These are phyloP conservation scores for Fusarium phyllophilum DNA, from an alignment of 2,329 filamentous ascomycete genomes.

Conservation along the genomic window DNA sequence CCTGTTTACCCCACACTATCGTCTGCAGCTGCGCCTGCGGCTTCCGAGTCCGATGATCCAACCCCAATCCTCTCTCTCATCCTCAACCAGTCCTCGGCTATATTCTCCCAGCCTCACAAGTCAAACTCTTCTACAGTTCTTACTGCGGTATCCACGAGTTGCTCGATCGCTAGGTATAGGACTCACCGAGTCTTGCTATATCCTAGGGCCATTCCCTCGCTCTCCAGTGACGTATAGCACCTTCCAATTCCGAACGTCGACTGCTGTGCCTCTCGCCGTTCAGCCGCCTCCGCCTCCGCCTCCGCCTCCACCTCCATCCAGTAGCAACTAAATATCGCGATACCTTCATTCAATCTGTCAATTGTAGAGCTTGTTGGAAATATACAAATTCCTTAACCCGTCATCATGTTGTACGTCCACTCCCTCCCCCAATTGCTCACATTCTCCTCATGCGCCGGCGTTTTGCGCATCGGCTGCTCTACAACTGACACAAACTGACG, in stretches of 20 bases:
- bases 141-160: not conserved
- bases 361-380: not conserved
- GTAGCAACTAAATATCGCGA: slow-evolving; percentile 27
- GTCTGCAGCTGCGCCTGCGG: slow-evolving; percentile 15
- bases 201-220: not conserved
- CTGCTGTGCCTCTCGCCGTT: slow-evolving; percentile 28
- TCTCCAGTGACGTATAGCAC: not conserved
- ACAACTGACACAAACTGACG: slow-evolving; percentile 33
- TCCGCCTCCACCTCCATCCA: not conserved
- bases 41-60: slow-evolving; percentile 19
- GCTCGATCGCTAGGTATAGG: not conserved
- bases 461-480: slow-evolving; percentile 13
- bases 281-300: slow-evolving; percentile 21
- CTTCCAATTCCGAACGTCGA: slow-evolving; percentile 18
- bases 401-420: slow-evolving; percentile 43
- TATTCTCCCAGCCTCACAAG: slow-evolving; percentile 21
- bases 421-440: not conserved
- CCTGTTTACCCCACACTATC: slow-evolving; percentile 42
- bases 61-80: slow-evolving; percentile 4
- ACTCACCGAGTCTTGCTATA: not conserved
- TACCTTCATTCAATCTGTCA: not conserved
- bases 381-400: not conserved
- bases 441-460: not conserved
- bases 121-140: not conserved
- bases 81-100: slow-evolving; percentile 23